Evolutionary conservation across 352 stramenopile genomes (phyloP), one percentile per base, ranked within the genome.

Genomic region (Globisporangium middletonii): DNA sequence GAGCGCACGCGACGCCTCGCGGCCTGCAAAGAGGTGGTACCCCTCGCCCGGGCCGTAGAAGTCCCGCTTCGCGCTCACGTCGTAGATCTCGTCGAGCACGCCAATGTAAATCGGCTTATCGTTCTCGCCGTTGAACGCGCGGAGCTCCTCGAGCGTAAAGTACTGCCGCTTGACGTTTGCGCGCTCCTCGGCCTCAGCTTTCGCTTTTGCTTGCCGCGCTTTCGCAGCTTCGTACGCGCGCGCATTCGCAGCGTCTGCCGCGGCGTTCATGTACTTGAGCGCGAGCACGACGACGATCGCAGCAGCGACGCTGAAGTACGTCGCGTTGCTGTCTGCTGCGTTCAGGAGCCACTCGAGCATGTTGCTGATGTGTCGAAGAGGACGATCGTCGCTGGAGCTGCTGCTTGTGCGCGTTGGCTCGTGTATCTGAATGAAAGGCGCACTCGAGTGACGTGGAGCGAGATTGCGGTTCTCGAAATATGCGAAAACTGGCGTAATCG

Each of bases 21-120:
- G 90, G 4, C 96, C 96, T 2, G 93, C 96, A 72, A 99, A 98
- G 50, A 85, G 73, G 45, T 88, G 70, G 76, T 99, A 99, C 7
- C 86, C 71, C 4, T 92, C 85, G 23, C 82, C 89, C 1, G 86
- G 75, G 27, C 88, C 89, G 67, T 99, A 99, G 68, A 98, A 95
- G 33, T 86, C 73, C 9, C 72, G 50, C 0, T 93, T 83, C 48
- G 93, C 92, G 47, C 88, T 97, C 19, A 98, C 88, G 66, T 99
- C 96, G 73, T 96, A 99, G 35, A 99, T 77, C 45, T 89, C 88
- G 44, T 87, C 76, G 46, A 86, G 76, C 12, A 95, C 62, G 28
- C 67, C 92, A 19, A 99, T 63, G 54, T 98, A 95, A 55, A 98
- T 50, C 16, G 75, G 75, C 33, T 71, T 55, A 43, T 86, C 73